Evolutionary conservation across 148 eudicot species (phyloP), one percentile per base, ranked within the genome.

Genomic region (Arbutus unedo): DNA sequence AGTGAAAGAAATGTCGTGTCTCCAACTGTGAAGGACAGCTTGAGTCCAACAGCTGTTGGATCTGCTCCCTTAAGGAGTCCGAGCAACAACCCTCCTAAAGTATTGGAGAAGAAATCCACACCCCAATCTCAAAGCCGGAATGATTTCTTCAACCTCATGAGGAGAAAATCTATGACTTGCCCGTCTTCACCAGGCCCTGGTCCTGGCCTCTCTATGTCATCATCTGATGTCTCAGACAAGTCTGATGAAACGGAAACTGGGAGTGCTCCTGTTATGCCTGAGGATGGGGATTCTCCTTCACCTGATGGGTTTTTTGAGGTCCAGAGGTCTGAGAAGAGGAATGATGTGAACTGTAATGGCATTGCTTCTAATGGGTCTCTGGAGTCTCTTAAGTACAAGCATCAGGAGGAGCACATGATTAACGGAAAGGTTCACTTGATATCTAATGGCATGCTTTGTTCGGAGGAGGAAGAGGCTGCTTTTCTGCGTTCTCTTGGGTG

Each of bases 401-500:
- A 25, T 41, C 57, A 57, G 19, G 71, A 81, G 0, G 38, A 74
- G 25, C 47, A 47, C 10, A 45, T 72, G 25, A 18, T 49, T 31
- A 89, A 81, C 80, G 87, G 84, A 8, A 78, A 77, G 56, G 82
- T 73, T 23, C 79, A 81, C 76, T 68, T 80, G 5, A 81, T 81
- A 56, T 57, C 84, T 76, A 83, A 55, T 76, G 82, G 78, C 25
- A 55, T 84, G 44, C 81, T 72, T 81, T 48, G 41, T 83, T 77
- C 90, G 4, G 91, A 87, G 83, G 91, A 87, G 84, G 91, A 89
- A 89, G 91, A 89, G 83, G 88, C 90, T 84, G 85, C 87, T 6
- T 84, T 89, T 54, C 79, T 89, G 57, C 90, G 87, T 74, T 87
- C 88, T 60, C 72, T 87, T 83, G 91, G 91, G 66, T 89, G 91